phyloP scores from a whole-genome alignment of 768 basidiomycete species.

The Lactarius tabidus region DNA sequence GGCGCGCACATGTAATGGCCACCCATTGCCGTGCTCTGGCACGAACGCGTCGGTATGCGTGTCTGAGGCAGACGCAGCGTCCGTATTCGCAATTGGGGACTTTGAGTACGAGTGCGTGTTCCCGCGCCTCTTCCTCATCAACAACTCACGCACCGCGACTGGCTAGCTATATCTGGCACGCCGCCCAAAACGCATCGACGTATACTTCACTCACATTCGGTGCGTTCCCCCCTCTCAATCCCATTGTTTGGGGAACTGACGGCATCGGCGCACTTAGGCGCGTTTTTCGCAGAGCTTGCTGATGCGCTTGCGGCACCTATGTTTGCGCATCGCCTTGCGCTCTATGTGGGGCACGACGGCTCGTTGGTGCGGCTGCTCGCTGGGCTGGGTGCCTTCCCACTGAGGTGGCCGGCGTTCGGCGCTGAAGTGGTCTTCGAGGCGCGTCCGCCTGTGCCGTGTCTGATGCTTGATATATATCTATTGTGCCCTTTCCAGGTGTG shows the following conservation, averaged over 20 bases:
- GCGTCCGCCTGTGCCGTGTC: constrained; percentile 4
- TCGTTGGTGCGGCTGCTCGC: constrained; percentile 40
- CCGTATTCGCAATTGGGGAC: constrained; percentile 38
- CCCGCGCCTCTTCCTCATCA: background rate
- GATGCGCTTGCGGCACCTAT: constrained; percentile 33
- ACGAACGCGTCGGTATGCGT: constrained; percentile 36
- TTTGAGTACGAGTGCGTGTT: constrained; percentile 39
- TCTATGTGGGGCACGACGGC: constrained; percentile 49
- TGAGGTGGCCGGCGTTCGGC: constrained; percentile 48
- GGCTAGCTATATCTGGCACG: constrained; percentile 52
- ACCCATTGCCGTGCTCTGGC: constrained; percentile 43
- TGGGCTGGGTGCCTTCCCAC: constrained; percentile 35
- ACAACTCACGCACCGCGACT: background rate
- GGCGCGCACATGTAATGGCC: constrained; percentile 44
- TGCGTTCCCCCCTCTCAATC: constrained; percentile 12
- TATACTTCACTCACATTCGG: constrained; percentile 47
- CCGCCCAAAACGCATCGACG: constrained; percentile 40
- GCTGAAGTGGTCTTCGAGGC: constrained; percentile 47
- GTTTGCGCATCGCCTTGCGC: constrained; percentile 36
- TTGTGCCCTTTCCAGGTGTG: constrained; percentile 46
- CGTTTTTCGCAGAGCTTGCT: constrained; percentile 43
- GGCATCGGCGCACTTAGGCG: constrained; percentile 32
- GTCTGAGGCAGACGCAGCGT: constrained; percentile 36
- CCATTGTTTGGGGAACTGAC: background rate
- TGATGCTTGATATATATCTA: background rate